phyloP scores from a whole-genome alignment of 75 land plant species.

The Sequoia sempervirens region DNA sequence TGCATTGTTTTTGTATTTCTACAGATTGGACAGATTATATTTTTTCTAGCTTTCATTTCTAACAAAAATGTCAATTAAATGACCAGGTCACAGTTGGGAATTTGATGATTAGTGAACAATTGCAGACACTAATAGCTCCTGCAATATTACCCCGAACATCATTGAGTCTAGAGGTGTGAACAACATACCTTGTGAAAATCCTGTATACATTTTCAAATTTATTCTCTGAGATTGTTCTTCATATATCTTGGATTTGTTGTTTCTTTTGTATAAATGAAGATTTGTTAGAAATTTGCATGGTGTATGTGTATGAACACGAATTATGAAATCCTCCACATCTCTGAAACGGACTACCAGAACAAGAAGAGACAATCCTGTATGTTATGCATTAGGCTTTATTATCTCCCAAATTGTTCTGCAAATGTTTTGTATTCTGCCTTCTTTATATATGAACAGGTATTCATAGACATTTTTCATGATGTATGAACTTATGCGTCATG shows the following conservation, averaged over 20 bases:
- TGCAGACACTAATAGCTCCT: slow-evolving; percentile 86
- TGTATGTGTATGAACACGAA: neutral
- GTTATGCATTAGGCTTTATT: neutral
- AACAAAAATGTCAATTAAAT: neutral
- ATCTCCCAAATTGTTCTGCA: neutral
- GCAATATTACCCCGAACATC: slow-evolving; percentile 84
- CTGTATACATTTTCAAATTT: neutral
- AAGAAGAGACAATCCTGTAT: neutral
- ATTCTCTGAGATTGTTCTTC: neutral
- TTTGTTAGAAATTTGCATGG: neutral
- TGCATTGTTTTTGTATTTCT: neutral
- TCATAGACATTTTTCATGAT: neutral
- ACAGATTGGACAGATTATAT: neutral
- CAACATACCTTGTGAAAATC: neutral
- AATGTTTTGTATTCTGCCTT: neutral
- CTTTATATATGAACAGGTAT: neutral
- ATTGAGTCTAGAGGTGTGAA: slow-evolving; percentile 66
- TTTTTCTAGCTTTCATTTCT: neutral
- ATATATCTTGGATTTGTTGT: neutral
- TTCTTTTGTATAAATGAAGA: neutral
- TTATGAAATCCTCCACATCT: neutral
- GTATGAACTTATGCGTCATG: neutral
- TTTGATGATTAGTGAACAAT: slow-evolving; percentile 67
- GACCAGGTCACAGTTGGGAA: slow-evolving; percentile 54
- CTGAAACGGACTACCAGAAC: neutral